These are phyloP conservation scores for Marasmius sp. DNA, from an alignment of 1,284 basidiomycete genomes.

Conservation along the genomic window DNA sequence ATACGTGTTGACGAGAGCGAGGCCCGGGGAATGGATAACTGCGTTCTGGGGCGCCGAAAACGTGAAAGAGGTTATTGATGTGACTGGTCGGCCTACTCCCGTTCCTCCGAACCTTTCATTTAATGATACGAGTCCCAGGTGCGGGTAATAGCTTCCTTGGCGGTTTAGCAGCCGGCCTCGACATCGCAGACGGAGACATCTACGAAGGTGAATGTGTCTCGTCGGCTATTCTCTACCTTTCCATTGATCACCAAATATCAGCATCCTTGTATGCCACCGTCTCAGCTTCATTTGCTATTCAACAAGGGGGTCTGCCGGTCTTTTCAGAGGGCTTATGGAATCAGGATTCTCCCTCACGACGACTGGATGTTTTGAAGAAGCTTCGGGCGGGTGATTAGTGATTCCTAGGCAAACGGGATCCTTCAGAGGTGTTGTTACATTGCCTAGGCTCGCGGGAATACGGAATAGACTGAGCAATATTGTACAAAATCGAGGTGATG, in stretches of 20 bases:
- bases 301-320: constrained; percentile 76
- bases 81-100: constrained; percentile 62
- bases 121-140: constrained; percentile 40
- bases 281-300: constrained; percentile 81
- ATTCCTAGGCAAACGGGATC: background rate
- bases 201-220: constrained; percentile 45
- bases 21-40: constrained; percentile 64
- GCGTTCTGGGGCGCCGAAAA: constrained; percentile 67
- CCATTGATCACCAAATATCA: constrained; percentile 29
- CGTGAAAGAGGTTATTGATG: constrained; percentile 66
- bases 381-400: too few relatives aligned
- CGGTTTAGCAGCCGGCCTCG: constrained; percentile 75
- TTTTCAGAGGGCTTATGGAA: constrained; percentile 64
- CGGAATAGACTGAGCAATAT: background rate
- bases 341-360: constrained; percentile 53
- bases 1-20: constrained; percentile 52
- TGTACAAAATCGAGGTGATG: constrained; percentile 8
- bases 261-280: constrained; percentile 73
- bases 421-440: background rate
- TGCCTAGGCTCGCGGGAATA: background rate
- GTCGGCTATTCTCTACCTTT: background rate
- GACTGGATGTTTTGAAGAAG: constrained; percentile 49
- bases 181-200: constrained; percentile 56
- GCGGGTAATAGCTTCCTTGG: constrained; percentile 90
- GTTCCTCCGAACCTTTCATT: background rate